Percentiles rank a stretch among this genome's conserved stretches.
phyloP scores from a whole-genome alignment of 306 rosid species.

The Pyrus pyrifolia region DNA sequence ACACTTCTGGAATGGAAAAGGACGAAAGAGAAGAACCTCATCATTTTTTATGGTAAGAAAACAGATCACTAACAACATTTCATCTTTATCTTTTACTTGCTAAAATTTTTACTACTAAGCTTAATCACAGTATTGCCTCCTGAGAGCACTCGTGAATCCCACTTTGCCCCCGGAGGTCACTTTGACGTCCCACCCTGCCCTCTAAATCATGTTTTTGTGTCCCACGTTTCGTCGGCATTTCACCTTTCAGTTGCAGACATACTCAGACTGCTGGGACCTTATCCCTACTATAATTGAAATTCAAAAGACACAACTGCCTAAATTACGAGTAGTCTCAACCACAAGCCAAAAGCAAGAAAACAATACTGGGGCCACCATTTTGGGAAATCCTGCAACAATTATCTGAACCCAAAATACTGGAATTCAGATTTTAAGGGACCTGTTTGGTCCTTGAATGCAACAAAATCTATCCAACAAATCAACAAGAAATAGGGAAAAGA shows the following conservation, averaged over 20 bases:
- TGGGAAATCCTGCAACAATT: constrained; percentile 6
- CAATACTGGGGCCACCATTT: neutral
- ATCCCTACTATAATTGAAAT: neutral
- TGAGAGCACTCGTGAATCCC: neutral
- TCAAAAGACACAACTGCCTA: neutral
- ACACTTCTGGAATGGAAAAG: neutral
- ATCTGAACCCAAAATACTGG: neutral
- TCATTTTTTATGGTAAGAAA: neutral
- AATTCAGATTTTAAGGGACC: neutral
- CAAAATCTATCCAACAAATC: neutral
- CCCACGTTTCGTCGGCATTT: neutral
- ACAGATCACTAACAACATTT: neutral
- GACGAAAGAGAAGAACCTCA: neutral
- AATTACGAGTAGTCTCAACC: too few relatives aligned
- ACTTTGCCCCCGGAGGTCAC: neutral
- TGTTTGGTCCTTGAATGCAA: neutral
- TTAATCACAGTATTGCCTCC: neutral
- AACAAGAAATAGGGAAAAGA: neutral
- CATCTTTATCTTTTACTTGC: neutral
- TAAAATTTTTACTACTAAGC: neutral
- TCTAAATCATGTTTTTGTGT: neutral
- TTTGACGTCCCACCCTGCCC: neutral
- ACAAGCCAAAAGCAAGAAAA: too few relatives aligned
- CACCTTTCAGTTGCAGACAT: neutral
- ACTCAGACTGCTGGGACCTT: neutral